Evolutionary conservation across 2,329 filamentous ascomycete species (phyloP).

Genomic region (Fusarium sp.): DNA sequence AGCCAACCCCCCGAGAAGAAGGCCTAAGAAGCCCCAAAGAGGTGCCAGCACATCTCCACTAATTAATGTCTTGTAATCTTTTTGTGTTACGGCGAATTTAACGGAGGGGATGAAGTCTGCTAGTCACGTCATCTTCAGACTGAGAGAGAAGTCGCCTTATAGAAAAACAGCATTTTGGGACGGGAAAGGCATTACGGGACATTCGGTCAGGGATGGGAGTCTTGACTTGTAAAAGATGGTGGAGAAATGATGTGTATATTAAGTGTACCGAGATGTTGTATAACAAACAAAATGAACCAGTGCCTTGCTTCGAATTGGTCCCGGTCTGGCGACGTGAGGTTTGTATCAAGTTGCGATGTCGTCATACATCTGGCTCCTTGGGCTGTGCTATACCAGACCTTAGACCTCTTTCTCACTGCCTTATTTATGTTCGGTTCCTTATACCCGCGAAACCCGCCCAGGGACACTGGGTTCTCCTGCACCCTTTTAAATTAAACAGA

Average conservation of each 20-base stretch:
- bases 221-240: slow-evolving; percentile 29
- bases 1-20: slow-evolving; percentile 38
- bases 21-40: slow-evolving; percentile 25
- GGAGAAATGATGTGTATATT: slow-evolving; percentile 31
- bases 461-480: background rate
- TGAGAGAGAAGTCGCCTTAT: slow-evolving; percentile 15
- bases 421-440: background rate
- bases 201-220: slow-evolving; percentile 1
- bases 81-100: slow-evolving; percentile 17
- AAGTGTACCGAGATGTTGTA: slow-evolving; percentile 30
- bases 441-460: background rate
- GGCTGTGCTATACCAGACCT: too few relatives aligned
- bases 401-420: background rate
- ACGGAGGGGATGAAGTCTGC: slow-evolving; percentile 5
- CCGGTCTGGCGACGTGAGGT: background rate
- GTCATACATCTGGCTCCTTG: background rate
- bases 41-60: slow-evolving; percentile 43
- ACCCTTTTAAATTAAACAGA: background rate
- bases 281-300: slow-evolving; percentile 28
- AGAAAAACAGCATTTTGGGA: slow-evolving; percentile 29
- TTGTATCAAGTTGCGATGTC: background rate
- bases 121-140: slow-evolving; percentile 22
- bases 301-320: background rate
- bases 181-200: slow-evolving; percentile 5
- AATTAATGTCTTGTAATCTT: slow-evolving; percentile 45